Percentiles rank a stretch among this genome's conserved stretches.
phyloP scores from a whole-genome alignment of 2,329 filamentous ascomycete species.

The Emmonsiellopsis sp. region DNA sequence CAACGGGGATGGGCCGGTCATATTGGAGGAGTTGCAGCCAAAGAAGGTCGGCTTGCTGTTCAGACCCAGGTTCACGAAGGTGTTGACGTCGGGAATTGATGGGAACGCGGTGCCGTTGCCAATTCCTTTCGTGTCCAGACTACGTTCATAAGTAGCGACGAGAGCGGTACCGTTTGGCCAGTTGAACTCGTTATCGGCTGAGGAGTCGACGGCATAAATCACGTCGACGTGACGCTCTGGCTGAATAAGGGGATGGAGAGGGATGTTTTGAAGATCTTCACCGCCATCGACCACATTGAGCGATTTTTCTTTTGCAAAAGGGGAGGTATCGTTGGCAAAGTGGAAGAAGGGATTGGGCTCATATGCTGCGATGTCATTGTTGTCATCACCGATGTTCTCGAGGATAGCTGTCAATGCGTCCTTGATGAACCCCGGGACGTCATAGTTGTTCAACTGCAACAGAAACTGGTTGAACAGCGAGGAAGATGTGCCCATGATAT shows the following conservation, averaged over 20 bases:
- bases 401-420: slow-evolving; percentile 47
- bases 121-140: slow-evolving; percentile 44
- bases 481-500: slow-evolving; percentile 75
- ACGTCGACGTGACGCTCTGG: slow-evolving; percentile 64
- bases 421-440: slow-evolving; percentile 44
- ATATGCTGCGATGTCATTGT: slow-evolving; percentile 67
- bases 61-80: slow-evolving; percentile 67
- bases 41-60: slow-evolving; percentile 73
- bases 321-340: slow-evolving; percentile 53
- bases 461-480: slow-evolving; percentile 77
- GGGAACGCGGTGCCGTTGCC: slow-evolving; percentile 65
- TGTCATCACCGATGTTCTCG: slow-evolving; percentile 43
- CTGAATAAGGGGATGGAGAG: slow-evolving; percentile 68
- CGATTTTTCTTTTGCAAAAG: slow-evolving; percentile 42
- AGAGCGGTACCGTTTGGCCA: slow-evolving; percentile 74
- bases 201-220: slow-evolving; percentile 71
- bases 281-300: slow-evolving; percentile 73
- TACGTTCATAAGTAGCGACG: slow-evolving; percentile 64
- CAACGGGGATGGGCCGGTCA: slow-evolving; percentile 51
- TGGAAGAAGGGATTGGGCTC: slow-evolving; percentile 66
- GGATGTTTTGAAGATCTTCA: slow-evolving; percentile 69
- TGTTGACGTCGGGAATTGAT: slow-evolving; percentile 61
- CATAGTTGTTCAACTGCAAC: slow-evolving; percentile 50
- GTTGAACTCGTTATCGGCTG: slow-evolving; percentile 57
- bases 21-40: slow-evolving; percentile 61